Percentiles rank a stretch among this genome's conserved stretches.
phyloP scores from a whole-genome alignment of 352 stramenopile genomes.

The Bremia lactucae region DNA sequence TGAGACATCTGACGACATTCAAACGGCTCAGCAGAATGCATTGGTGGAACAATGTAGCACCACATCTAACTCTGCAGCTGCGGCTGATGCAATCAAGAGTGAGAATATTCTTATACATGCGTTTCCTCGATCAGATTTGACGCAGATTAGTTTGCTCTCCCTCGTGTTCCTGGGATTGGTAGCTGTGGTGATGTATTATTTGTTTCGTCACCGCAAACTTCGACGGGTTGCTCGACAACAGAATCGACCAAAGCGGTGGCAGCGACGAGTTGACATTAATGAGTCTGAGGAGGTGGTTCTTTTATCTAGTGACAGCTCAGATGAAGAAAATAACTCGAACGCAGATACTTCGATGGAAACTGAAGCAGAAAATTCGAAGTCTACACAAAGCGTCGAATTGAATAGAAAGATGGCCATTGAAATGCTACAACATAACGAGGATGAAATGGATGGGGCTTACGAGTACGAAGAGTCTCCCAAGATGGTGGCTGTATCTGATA shows the following conservation, averaged over 20 bases:
- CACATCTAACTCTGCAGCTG: neutral
- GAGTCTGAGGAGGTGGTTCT: constrained; percentile 43
- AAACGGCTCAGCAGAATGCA: neutral
- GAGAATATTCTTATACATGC: neutral
- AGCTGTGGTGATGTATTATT: constrained; percentile 16
- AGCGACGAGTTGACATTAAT: constrained; percentile 7
- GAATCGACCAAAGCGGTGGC: constrained; percentile 23
- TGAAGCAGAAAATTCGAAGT: constrained; percentile 7
- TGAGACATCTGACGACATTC: neutral
- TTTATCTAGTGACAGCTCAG: constrained; percentile 14
- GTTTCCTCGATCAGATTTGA: neutral
- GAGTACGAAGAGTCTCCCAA: constrained; percentile 4
- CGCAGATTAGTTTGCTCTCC: constrained; percentile 13
- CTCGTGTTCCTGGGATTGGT: constrained; percentile 18
- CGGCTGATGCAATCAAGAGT: neutral
- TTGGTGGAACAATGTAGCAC: neutral
- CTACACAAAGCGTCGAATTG: constrained; percentile 1
- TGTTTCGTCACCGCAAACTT: constrained; percentile 14
- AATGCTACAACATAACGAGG: no score
- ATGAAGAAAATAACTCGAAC: constrained; percentile 8
- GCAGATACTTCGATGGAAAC: constrained; percentile 1
- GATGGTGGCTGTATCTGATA: constrained; percentile 1
- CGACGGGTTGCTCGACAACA: constrained; percentile 3
- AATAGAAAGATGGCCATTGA: no score
- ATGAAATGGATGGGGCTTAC: no score